Evolutionary conservation across 2,329 filamentous ascomycete genomes (phyloP).

Genomic region (Penicillium sp.): DNA sequence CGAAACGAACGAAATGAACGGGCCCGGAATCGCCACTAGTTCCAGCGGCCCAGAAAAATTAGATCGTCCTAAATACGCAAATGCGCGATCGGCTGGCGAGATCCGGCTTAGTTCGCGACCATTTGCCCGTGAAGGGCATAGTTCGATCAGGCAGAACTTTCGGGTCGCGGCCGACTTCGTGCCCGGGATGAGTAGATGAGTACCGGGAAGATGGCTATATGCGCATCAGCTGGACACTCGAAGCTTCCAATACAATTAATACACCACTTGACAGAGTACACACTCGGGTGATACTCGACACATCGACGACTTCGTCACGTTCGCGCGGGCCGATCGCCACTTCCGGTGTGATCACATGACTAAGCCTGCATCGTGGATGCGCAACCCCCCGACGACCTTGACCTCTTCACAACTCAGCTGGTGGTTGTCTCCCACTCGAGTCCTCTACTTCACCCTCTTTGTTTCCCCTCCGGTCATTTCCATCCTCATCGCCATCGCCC

Average conservation of each 20-base stretch:
- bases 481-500: background rate
- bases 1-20: background rate
- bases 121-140: slow-evolving; percentile 6
- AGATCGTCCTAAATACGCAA: slow-evolving; percentile 12
- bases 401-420: slow-evolving; percentile 8
- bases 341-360: slow-evolving; percentile 22
- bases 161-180: slow-evolving; percentile 1
- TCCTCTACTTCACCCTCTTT: slow-evolving; percentile 12
- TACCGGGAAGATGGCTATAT: too few relatives aligned
- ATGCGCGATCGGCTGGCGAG: slow-evolving; percentile 12
- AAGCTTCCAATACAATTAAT: too few relatives aligned
- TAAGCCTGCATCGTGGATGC: slow-evolving; percentile 18
- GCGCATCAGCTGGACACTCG: too few relatives aligned
- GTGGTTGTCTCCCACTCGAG: slow-evolving; percentile 14
- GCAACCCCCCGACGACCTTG: slow-evolving; percentile 10
- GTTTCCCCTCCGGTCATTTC: slow-evolving; percentile 20
- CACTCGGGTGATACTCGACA: background rate
- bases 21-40: background rate
- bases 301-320: slow-evolving; percentile 6
- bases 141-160: slow-evolving; percentile 13
- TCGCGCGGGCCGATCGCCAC: slow-evolving; percentile 13
- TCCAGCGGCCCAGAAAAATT: background rate
- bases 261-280: too few relatives aligned
- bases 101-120: slow-evolving; percentile 13
- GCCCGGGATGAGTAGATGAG: too few relatives aligned